These are phyloP conservation scores for Blastobotrys ciferrii DNA, from an alignment of 1,139 yeast genomes.

Conservation along the genomic window DNA sequence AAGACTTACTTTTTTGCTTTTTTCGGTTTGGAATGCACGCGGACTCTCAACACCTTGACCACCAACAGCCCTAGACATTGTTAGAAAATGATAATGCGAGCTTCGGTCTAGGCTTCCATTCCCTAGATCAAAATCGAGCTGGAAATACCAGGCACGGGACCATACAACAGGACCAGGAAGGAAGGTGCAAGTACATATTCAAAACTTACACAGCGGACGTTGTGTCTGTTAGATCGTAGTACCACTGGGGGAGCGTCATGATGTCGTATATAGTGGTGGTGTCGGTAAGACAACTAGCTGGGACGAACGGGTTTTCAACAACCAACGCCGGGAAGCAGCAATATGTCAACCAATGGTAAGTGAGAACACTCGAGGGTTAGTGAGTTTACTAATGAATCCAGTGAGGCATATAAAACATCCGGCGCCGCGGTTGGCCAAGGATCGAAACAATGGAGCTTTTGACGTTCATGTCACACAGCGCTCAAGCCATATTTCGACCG, in stretches of 20 bases:
- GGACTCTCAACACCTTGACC: conserved; percentile 19
- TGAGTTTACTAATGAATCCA: not conserved
- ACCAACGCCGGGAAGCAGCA: not conserved
- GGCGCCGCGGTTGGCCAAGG: conserved; percentile 14
- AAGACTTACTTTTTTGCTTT: conserved; percentile 15
- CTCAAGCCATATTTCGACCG: conserved; percentile 28
- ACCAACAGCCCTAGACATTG: conserved; percentile 12
- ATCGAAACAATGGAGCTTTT: not conserved
- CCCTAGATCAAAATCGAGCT: too few relatives aligned
- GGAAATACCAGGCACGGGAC: too few relatives aligned
- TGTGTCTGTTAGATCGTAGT: conserved; percentile 29
- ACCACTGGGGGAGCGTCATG: conserved; percentile 29
- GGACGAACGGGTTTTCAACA: not conserved
- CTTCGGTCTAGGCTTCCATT: too few relatives aligned
- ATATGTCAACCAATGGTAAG: conserved; percentile 1
- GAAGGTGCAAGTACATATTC: too few relatives aligned
- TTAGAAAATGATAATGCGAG: too few relatives aligned
- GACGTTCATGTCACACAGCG: conserved; percentile 3
- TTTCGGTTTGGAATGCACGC: conserved; percentile 20
- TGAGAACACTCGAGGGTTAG: not conserved
- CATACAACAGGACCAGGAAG: too few relatives aligned
- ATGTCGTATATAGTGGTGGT: conserved; percentile 1
- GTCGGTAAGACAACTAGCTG: not conserved
- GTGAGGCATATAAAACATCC: conserved; percentile 11
- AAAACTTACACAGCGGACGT: conserved; percentile 22